Percentiles rank a stretch among this genome's conserved stretches.
These are phyloP conservation scores for Globisporangium cylindrosporum DNA, from an alignment of 352 stramenopile species.

Conservation along the genomic window DNA sequence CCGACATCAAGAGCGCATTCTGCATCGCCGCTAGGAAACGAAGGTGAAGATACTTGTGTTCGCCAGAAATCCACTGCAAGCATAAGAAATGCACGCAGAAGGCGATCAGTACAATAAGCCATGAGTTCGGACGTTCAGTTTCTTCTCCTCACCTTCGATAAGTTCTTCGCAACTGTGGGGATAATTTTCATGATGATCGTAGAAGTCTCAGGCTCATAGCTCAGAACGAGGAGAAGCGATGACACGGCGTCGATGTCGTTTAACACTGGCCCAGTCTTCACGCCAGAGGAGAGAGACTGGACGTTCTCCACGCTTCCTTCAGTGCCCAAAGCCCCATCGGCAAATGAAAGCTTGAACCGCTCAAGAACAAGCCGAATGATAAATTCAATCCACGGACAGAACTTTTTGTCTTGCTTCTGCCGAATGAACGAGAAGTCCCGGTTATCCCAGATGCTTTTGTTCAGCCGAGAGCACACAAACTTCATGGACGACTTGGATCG, in stretches of 20 bases:
- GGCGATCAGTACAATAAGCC: neutral
- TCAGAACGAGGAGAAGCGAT: slow-evolving; percentile 4
- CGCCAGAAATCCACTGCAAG: neutral
- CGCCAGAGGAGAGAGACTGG: neutral
- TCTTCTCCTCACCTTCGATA: slow-evolving; percentile 3
- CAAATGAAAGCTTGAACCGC: slow-evolving; percentile 9
- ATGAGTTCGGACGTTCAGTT: neutral
- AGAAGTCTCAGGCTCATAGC: neutral
- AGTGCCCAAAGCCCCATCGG: neutral
- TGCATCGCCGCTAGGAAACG: slow-evolving; percentile 2
- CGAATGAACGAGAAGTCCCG: slow-evolving; percentile 8
- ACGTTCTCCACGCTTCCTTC: neutral
- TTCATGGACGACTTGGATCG: slow-evolving; percentile 9
- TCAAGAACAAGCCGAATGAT: neutral
- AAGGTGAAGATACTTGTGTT: slow-evolving; percentile 4
- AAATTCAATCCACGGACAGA: slow-evolving; percentile 13
- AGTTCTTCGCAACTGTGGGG: neutral
- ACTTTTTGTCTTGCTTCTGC: slow-evolving; percentile 13
- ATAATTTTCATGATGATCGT: neutral
- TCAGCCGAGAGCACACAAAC: slow-evolving; percentile 18
- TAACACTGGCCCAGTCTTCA: neutral
- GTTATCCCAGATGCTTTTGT: slow-evolving; percentile 21
- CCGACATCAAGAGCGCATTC: neutral
- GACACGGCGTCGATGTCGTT: slow-evolving; percentile 8
- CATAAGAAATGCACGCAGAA: neutral